A percentile compares a stretch with the other conserved stretches of the same genome.
These are phyloP conservation scores for Galerina marginata DNA, from an alignment of 768 basidiomycete genomes.

Conservation along the genomic window DNA sequence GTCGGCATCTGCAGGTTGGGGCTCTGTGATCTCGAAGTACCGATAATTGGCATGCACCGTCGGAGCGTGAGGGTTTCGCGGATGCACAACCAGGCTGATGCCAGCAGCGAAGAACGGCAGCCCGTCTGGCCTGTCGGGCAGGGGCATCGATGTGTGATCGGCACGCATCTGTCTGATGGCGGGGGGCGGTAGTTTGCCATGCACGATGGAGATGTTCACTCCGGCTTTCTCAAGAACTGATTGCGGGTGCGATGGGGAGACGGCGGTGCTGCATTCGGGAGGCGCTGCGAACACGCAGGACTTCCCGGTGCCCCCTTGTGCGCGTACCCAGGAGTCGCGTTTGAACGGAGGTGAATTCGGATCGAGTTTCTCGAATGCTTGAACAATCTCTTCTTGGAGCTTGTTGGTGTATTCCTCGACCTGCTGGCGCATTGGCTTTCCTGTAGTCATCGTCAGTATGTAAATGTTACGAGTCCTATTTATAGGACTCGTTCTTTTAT, in stretches of 20 bases:
- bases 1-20: conserved; percentile 26
- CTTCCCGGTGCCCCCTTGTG: conserved; percentile 75
- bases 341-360: conserved; percentile 73
- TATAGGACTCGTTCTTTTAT: too few relatives aligned
- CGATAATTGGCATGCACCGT: conserved; percentile 97
- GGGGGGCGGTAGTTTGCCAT: conserved; percentile 84
- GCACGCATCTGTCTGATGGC: conserved; percentile 96
- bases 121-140: conserved; percentile 61
- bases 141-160: conserved; percentile 81
- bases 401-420: conserved; percentile 76
- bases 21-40: conserved; percentile 90
- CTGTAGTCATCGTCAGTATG: conserved; percentile 20
- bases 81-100: conserved; percentile 92
- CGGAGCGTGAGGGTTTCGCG: conserved; percentile 90
- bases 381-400: conserved; percentile 83
- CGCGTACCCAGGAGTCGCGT: conserved; percentile 79
- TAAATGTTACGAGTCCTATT: too few relatives aligned
- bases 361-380: conserved; percentile 80
- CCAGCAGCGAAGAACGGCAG: conserved; percentile 95
- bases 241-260: conserved; percentile 23
- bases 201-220: conserved; percentile 91
- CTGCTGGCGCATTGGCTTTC: conserved; percentile 67
- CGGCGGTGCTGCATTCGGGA: conserved; percentile 35
- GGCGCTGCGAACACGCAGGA: conserved; percentile 81
- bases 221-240: conserved; percentile 92